Evolutionary conservation across 768 basidiomycete genomes (phyloP).

Genomic region (Boletellus emodensis): DNA sequence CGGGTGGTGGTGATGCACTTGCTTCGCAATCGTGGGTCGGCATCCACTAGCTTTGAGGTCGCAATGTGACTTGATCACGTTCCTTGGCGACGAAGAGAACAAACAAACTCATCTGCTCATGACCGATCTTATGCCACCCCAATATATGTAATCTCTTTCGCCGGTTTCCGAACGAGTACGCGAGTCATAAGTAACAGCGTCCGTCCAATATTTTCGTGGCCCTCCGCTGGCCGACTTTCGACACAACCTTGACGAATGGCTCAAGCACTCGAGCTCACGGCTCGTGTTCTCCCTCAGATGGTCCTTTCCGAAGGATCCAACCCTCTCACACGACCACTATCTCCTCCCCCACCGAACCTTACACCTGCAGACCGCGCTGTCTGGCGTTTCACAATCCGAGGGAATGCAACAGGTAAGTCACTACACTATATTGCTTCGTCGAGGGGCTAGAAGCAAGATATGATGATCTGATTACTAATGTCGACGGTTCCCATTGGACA

Average conservation of each 20-base stretch:
- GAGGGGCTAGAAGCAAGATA: background rate
- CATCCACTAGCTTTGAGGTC: no score
- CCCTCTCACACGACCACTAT: slow-evolving; percentile 28
- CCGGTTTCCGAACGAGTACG: background rate
- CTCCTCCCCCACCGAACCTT: slow-evolving; percentile 15
- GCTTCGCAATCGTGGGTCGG: no score
- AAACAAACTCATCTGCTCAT: background rate
- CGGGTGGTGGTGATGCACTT: no score
- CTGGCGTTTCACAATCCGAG: slow-evolving; percentile 35
- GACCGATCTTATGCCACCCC: background rate
- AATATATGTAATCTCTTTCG: background rate
- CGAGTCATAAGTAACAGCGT: background rate
- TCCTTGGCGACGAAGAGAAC: no score
- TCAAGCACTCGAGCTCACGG: slow-evolving; percentile 18
- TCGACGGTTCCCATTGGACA: background rate
- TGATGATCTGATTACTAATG: background rate
- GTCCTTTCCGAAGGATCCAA: slow-evolving; percentile 31
- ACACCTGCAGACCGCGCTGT: slow-evolving; percentile 27
- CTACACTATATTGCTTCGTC: background rate
- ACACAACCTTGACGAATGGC: slow-evolving; percentile 3
- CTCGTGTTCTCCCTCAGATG: slow-evolving; percentile 31
- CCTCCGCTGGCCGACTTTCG: background rate
- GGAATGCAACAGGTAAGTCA: slow-evolving; percentile 39
- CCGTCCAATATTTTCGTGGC: background rate
- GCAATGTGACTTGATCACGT: no score